Conservation (phyloP, 305 asterid species). For the Rubia peregrina region DNA sequence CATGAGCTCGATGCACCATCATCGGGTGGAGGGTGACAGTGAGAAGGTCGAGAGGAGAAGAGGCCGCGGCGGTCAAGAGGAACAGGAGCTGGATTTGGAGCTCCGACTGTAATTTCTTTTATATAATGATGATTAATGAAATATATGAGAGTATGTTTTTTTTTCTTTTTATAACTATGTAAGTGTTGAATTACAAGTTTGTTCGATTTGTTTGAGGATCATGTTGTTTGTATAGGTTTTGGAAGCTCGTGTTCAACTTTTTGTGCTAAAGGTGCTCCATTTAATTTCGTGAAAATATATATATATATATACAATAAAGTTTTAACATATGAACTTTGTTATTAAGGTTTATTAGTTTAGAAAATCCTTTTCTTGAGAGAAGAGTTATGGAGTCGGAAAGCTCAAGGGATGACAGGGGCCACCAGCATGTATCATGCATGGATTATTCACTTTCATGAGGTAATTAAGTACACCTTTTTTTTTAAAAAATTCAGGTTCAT, state of each 20-base stretch:
- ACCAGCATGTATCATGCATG: neutral
- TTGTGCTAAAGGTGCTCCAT: neutral
- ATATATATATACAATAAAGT: too few species aligned
- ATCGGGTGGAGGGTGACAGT: neutral
- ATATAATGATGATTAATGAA: neutral
- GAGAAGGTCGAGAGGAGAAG: slow-evolving; percentile 17
- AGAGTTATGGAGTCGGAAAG: neutral
- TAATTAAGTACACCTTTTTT: too few species aligned
- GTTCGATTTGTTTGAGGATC: neutral
- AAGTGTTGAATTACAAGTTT: neutral
- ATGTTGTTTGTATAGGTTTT: neutral
- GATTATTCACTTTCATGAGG: slow-evolving; percentile 1
- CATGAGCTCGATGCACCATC: neutral
- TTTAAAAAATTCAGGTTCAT: too few species aligned
- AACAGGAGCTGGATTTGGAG: slow-evolving; percentile 24
- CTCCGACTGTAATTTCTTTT: slow-evolving; percentile 15
- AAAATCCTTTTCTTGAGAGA: neutral
- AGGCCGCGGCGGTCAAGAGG: slow-evolving; percentile 19
- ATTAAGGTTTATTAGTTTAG: neutral
- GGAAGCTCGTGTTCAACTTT: neutral
- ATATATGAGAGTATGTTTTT: neutral
- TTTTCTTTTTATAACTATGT: too few species aligned
- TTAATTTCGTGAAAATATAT: neutral
- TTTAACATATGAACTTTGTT: neutral
- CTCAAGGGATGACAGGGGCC: neutral